Evolutionary conservation across 2,329 filamentous ascomycete species (phyloP).

Genomic region (Thelonectria blattea): DNA sequence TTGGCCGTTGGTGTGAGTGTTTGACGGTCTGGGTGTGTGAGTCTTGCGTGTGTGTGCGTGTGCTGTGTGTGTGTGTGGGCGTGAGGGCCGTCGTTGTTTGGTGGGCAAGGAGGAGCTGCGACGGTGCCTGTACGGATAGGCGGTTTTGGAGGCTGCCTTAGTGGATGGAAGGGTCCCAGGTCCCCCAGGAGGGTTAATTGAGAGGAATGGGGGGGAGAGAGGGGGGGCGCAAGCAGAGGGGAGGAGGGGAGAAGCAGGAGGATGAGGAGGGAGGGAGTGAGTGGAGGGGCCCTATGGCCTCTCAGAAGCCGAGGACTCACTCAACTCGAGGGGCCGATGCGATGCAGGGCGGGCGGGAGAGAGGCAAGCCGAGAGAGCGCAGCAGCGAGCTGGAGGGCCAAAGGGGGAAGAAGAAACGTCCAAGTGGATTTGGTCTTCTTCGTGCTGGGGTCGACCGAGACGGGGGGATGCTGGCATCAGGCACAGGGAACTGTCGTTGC

Average conservation of each 20-base stretch:
- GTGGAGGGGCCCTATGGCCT: conserved; percentile 5
- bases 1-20: conserved; percentile 44
- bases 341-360: conserved; percentile 2
- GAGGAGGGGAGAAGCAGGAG: too few relatives aligned
- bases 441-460: conserved; percentile 21
- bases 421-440: conserved; percentile 19
- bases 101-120: conserved; percentile 11
- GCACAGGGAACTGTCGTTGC: conserved; percentile 12
- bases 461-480: conserved; percentile 26
- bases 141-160: conserved; percentile 9
- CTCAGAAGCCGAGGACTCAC: conserved; percentile 1
- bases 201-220: conserved; percentile 1
- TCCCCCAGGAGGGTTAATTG: neutral
- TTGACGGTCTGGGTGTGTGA: conserved; percentile 6
- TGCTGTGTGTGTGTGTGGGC: conserved; percentile 33
- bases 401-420: conserved; percentile 8
- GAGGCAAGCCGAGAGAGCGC: conserved; percentile 3
- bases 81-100: conserved; percentile 44
- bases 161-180: conserved; percentile 8
- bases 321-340: conserved; percentile 6
- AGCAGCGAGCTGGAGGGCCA: conserved; percentile 1
- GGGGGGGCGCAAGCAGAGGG: too few relatives aligned
- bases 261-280: neutral
- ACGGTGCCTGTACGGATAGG: neutral
- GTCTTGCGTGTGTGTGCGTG: conserved; percentile 26